Evolutionary conservation across 2,329 filamentous ascomycete species (phyloP).

Genomic region (Xylariaceae sp.): DNA sequence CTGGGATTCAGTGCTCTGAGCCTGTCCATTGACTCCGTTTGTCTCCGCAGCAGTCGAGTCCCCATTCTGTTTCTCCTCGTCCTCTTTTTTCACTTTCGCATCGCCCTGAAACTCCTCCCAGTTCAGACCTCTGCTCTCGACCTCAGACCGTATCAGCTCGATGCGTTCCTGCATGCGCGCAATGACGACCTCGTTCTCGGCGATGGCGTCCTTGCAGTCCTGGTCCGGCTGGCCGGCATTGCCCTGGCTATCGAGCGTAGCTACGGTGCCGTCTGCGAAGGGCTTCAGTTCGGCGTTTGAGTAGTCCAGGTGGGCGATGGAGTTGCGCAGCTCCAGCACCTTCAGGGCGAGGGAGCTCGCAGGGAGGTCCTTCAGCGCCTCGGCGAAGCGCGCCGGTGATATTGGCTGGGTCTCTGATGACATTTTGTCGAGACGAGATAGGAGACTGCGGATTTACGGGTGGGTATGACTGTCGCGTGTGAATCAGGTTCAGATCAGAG

Average conservation of each 20-base stretch:
- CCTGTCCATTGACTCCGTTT: constrained; percentile 28
- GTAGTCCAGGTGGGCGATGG: constrained; percentile 65
- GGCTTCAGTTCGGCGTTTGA: constrained; percentile 69
- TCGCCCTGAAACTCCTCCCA: constrained; percentile 53
- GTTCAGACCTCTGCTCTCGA: constrained; percentile 51
- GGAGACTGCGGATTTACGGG: background rate
- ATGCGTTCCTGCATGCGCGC: constrained; percentile 62
- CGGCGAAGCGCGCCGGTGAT: constrained; percentile 56
- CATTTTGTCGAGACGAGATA: constrained; percentile 39
- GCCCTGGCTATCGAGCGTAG: constrained; percentile 29
- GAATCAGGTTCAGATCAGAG: background rate
- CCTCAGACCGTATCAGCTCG: constrained; percentile 57
- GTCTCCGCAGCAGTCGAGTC: constrained; percentile 5
- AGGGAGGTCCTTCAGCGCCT: constrained; percentile 62
- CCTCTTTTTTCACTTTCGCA: constrained; percentile 13
- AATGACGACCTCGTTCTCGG: constrained; percentile 66
- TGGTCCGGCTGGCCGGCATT: constrained; percentile 47
- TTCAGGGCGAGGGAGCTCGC: constrained; percentile 65
- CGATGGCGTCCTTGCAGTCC: constrained; percentile 69
- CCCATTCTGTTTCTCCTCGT: constrained; percentile 1
- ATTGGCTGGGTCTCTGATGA: constrained; percentile 60
- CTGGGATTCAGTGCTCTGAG: constrained; percentile 13
- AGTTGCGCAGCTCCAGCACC: constrained; percentile 69
- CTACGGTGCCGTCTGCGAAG: constrained; percentile 51
- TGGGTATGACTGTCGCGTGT: background rate